Conservation (phyloP, 2,329 filamentous ascomycete species). For the Ilyonectria mors-panacis region DNA sequence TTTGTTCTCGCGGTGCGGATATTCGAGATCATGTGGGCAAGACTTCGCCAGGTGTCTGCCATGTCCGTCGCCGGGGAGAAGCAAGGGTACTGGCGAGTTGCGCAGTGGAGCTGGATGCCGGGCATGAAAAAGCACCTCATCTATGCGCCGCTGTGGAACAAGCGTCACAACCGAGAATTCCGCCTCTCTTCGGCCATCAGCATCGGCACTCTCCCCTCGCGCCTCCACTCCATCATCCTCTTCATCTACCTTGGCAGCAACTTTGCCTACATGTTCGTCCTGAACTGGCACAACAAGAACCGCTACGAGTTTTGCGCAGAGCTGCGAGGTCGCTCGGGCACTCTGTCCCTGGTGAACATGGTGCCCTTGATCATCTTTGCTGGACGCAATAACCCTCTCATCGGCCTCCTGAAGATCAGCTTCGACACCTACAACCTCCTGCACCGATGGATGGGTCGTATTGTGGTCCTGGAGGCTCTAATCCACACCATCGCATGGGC, state of each 20-base stretch:
- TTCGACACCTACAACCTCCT: slow-evolving; percentile 94
- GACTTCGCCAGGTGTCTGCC: slow-evolving; percentile 71
- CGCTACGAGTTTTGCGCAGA: slow-evolving; percentile 80
- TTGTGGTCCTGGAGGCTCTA: slow-evolving; percentile 77
- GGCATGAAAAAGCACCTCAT: slow-evolving; percentile 72
- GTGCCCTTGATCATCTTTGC: slow-evolving; percentile 91
- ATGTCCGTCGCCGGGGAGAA: slow-evolving; percentile 67
- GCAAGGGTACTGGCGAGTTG: slow-evolving; percentile 72
- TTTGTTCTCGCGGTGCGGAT: slow-evolving; percentile 69
- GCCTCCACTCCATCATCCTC: slow-evolving; percentile 73
- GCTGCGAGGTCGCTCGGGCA: slow-evolving; percentile 87
- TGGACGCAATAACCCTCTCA: slow-evolving; percentile 93
- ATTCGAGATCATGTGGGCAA: slow-evolving; percentile 67
- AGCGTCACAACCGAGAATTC: slow-evolving; percentile 78
- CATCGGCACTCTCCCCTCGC: slow-evolving; percentile 74
- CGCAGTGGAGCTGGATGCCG: slow-evolving; percentile 74
- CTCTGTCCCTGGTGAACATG: slow-evolving; percentile 90
- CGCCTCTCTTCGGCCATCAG: slow-evolving; percentile 72
- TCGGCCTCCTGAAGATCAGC: slow-evolving; percentile 84
- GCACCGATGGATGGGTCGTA: slow-evolving; percentile 82
- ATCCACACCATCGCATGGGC: slow-evolving; percentile 82
- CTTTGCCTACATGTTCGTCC: slow-evolving; percentile 72
- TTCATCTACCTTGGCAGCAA: slow-evolving; percentile 73
- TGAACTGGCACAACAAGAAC: slow-evolving; percentile 73
- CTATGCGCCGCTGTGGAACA: slow-evolving; percentile 74